Evolutionary conservation across 176 grass and related monocot genomes (phyloP).

Genomic region (Musa beccarii): DNA sequence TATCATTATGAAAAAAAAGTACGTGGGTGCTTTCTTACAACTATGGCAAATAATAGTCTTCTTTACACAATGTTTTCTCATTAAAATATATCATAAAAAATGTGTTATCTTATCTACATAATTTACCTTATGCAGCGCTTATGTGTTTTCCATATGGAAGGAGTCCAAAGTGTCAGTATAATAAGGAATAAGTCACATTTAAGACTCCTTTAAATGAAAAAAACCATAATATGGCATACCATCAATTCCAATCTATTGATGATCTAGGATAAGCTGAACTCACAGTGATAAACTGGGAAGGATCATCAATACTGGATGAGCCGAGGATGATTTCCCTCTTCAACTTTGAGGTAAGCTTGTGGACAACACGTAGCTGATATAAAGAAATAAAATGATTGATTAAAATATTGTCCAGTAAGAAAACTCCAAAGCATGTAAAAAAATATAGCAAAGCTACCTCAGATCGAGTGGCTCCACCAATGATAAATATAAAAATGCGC

Average conservation of each 20-base stretch:
- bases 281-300: slow-evolving; percentile 68
- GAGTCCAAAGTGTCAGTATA: not conserved
- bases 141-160: not conserved
- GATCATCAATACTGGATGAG: slow-evolving; percentile 73
- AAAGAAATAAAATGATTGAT: slow-evolving; percentile 16
- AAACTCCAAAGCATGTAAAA: not conserved
- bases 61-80: too few species aligned
- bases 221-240: not conserved
- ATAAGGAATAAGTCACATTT: not conserved
- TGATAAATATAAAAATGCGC: slow-evolving; percentile 70
- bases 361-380: slow-evolving; percentile 45
- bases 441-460: slow-evolving; percentile 30
- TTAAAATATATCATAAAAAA: too few species aligned
- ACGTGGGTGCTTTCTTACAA: not conserved
- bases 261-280: slow-evolving; percentile 7
- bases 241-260: not conserved
- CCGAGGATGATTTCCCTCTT: slow-evolving; percentile 72
- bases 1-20: not conserved
- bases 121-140: not conserved
- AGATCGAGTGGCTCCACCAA: slow-evolving; percentile 61
- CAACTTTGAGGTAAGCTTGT: slow-evolving; percentile 66
- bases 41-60: not conserved
- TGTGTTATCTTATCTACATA: too few species aligned
- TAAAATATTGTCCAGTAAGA: not conserved
- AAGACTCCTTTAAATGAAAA: not conserved